A percentile compares a stretch with the other conserved stretches of the same genome.
Evolutionary conservation across 2,329 filamentous ascomycete genomes (phyloP).

Genomic region (Curvularia eragrostidis): DNA sequence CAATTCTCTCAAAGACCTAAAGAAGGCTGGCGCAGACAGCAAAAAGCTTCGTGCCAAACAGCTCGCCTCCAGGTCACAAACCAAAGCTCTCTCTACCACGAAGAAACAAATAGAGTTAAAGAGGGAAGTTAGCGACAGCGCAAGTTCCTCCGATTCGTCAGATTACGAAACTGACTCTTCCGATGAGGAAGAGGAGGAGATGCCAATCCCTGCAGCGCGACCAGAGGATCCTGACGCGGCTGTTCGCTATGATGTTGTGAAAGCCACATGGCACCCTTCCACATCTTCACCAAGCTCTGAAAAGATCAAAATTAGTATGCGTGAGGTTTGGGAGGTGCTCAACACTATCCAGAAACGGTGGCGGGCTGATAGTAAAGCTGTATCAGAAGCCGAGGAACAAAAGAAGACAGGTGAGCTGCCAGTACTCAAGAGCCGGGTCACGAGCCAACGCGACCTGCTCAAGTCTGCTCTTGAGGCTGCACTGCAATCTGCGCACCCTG

Average conservation of each 20-base stretch:
- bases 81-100: slow-evolving; percentile 26
- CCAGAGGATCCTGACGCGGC: slow-evolving; percentile 61
- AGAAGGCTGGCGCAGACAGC: slow-evolving; percentile 52
- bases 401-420: slow-evolving; percentile 62
- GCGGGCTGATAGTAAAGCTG: slow-evolving; percentile 63
- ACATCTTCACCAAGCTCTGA: slow-evolving; percentile 58
- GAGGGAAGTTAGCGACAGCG: slow-evolving; percentile 52
- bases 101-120: slow-evolving; percentile 28
- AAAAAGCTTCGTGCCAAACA: slow-evolving; percentile 48
- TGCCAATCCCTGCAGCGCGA: slow-evolving; percentile 61
- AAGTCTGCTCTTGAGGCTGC: slow-evolving; percentile 58
- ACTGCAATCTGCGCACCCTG: slow-evolving; percentile 55
- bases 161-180: slow-evolving; percentile 61
- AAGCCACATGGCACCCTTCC: slow-evolving; percentile 66
- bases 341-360: slow-evolving; percentile 66
- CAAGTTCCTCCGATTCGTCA: slow-evolving; percentile 55
- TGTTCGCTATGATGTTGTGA: slow-evolving; percentile 65
- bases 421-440: slow-evolving; percentile 63
- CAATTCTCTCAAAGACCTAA: slow-evolving; percentile 56
- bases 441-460: slow-evolving; percentile 64
- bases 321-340: slow-evolving; percentile 65
- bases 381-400: slow-evolving; percentile 65
- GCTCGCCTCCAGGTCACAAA: slow-evolving; percentile 32
- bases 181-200: slow-evolving; percentile 61
- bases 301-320: slow-evolving; percentile 62